These are phyloP conservation scores for Allium cepa DNA, from an alignment of 106 monocot genomes.

Conservation along the genomic window DNA sequence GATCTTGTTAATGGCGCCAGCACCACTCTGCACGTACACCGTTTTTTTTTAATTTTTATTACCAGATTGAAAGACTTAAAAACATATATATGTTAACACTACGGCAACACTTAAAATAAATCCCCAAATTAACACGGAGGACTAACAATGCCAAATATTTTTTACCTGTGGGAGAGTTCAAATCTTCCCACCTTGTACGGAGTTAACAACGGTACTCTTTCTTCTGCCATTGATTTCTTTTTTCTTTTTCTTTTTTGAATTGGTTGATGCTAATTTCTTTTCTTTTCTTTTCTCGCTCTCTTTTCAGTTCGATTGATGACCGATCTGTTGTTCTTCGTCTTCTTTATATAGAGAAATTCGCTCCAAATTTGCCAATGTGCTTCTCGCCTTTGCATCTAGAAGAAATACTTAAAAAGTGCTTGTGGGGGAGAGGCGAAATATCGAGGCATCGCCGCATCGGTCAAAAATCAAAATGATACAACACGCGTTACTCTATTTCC, in stretches of 20 bases:
- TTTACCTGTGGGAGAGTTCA: background rate
- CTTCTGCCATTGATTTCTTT: background rate
- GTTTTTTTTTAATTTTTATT: too few relatives aligned
- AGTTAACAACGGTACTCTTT: background rate
- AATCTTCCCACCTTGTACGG: background rate
- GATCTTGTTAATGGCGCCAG: constrained; percentile 25
- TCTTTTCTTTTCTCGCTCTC: background rate
- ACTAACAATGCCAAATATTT: too few relatives aligned
- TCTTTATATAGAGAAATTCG: background rate
- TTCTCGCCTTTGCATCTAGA: too few relatives aligned
- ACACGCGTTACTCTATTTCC: too few relatives aligned
- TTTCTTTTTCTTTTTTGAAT: background rate
- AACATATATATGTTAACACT: background rate
- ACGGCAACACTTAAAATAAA: background rate
- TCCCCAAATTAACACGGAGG: too few relatives aligned
- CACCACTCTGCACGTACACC: constrained; percentile 9
- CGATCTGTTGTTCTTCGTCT: background rate
- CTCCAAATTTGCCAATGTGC: too few relatives aligned
- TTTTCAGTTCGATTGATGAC: background rate
- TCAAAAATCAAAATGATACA: too few relatives aligned
- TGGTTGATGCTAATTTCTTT: too few relatives aligned
- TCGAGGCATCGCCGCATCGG: too few relatives aligned
- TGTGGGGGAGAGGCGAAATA: too few relatives aligned
- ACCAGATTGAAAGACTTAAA: too few relatives aligned
- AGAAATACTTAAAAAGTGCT: too few relatives aligned